Percentiles rank a stretch among this genome's conserved stretches.
These are phyloP conservation scores for Cladophialophora chaetospira DNA, from an alignment of 2,329 filamentous ascomycete genomes.

Conservation along the genomic window DNA sequence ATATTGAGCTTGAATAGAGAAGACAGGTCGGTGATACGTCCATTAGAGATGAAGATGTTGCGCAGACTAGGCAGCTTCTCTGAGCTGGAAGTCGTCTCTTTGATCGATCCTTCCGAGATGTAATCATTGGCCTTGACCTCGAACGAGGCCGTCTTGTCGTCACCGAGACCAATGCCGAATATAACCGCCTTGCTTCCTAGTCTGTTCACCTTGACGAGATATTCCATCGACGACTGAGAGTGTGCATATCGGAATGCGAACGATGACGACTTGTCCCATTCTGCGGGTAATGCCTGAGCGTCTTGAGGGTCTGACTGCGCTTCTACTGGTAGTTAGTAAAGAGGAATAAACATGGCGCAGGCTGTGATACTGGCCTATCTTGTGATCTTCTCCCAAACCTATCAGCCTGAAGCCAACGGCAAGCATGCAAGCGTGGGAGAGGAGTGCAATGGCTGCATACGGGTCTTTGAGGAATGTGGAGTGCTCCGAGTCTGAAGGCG, in stretches of 20 bases:
- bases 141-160: constrained; percentile 77
- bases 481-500: constrained; percentile 20
- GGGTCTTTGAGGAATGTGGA: constrained; percentile 44
- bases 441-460: constrained; percentile 81
- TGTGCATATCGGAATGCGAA: constrained; percentile 87
- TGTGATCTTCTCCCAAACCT: constrained; percentile 81
- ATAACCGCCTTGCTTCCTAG: constrained; percentile 83
- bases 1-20: constrained; percentile 74
- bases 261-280: constrained; percentile 76
- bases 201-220: constrained; percentile 77
- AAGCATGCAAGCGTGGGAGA: constrained; percentile 79
- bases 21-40: constrained; percentile 70
- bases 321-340: constrained; percentile 40
- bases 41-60: constrained; percentile 72
- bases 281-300: constrained; percentile 65
- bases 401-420: constrained; percentile 78
- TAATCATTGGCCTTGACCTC: constrained; percentile 76
- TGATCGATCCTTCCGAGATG: constrained; percentile 64
- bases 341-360: too few relatives aligned
- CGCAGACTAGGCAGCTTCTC: constrained; percentile 41
- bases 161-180: constrained; percentile 74
- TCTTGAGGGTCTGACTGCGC: constrained; percentile 58
- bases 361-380: constrained; percentile 53
- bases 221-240: constrained; percentile 79
- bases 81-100: constrained; percentile 45